Base-by-base conservation (phyloP, 306 rosid genomes). In the Erythrophleum fordii region DNA sequence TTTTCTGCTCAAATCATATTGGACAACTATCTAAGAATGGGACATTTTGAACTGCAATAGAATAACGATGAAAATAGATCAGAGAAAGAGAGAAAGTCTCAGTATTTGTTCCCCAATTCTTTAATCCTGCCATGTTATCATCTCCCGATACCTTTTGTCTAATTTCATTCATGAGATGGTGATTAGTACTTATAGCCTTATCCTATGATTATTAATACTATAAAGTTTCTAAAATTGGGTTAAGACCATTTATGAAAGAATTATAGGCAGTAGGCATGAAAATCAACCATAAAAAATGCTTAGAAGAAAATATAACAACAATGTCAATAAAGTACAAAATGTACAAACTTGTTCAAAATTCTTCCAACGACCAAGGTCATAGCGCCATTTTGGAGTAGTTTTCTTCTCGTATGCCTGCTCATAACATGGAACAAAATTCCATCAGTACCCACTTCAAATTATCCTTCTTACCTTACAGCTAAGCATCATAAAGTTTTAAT, bases 381-480 rank as follows among this genome's bases (percentile, higher is more conserved):
- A 92, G 59, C 89, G 91, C 97, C 97, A 90, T 86, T 92, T 90
- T 16, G 88, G 90, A 26, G 97, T 77, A 34, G 87, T 87, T 79
- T 87, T 90, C 87, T 90, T 88, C 89, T 92, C 97, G 44, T 90
- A 92, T 2, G 94, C 97, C 97, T 90, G 86, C 55, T 80, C 70
- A 84, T 39, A 84, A 64, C 44, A 68, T 76, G 5, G 22, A 77
- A 64, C 16, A 77, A 4, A 62, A 37, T 23, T 85, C 31, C 64
- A 81, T 87, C 73, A 89, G 82, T 62, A 79, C 23, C 75, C 28
- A 62, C 10, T 55, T 11, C 49, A 65, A 25, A 34, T 41, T 22
- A 58, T 67, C 65, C 62, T 46, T 37, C 59, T n/a, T 69, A 53
- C 34, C 31, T 29, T 13, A 44, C 18, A 16, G 11, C 10, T 37